phyloP scores from a whole-genome alignment of 345 rosid species.

The Hypericum perforatum region DNA sequence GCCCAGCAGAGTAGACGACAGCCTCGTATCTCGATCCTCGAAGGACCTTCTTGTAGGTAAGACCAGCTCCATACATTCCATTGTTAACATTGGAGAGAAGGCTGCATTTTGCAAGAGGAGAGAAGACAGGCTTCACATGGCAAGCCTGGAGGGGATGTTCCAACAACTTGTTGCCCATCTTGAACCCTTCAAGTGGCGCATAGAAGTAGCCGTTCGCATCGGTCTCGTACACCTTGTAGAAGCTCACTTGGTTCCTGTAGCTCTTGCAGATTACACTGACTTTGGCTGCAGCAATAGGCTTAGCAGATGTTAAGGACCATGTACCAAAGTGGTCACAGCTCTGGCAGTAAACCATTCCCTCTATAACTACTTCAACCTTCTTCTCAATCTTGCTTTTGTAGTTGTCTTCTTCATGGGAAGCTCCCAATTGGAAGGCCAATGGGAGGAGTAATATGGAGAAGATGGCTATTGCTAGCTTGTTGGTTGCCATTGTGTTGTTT shows the following conservation, averaged over 20 bases:
- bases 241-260: conserved; percentile 37
- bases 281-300: conserved; percentile 57
- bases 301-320: conserved; percentile 62
- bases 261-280: conserved; percentile 71
- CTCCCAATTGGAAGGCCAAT: conserved; percentile 12
- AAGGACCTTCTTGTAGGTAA: conserved; percentile 44
- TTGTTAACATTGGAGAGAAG: conserved; percentile 59
- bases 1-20: conserved; percentile 67
- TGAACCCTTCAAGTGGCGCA: conserved; percentile 51
- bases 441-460: conserved; percentile 24
- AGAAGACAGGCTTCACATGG: conserved; percentile 58
- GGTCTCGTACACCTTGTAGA: conserved; percentile 55
- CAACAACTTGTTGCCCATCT: conserved; percentile 31
- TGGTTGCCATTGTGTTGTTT: not conserved
- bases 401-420: conserved; percentile 20
- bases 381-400: conserved; percentile 11
- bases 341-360: conserved; percentile 86
- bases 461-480: conserved; percentile 14
- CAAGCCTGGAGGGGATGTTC: conserved; percentile 88
- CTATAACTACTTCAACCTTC: conserved; percentile 45
- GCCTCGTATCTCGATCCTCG: conserved; percentile 33
- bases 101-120: conserved; percentile 54
- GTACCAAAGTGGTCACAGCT: conserved; percentile 51
- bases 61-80: conserved; percentile 54
- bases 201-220: conserved; percentile 56